Conservation (phyloP, 2,329 filamentous ascomycete species). For the Gyromitra esculenta region DNA sequence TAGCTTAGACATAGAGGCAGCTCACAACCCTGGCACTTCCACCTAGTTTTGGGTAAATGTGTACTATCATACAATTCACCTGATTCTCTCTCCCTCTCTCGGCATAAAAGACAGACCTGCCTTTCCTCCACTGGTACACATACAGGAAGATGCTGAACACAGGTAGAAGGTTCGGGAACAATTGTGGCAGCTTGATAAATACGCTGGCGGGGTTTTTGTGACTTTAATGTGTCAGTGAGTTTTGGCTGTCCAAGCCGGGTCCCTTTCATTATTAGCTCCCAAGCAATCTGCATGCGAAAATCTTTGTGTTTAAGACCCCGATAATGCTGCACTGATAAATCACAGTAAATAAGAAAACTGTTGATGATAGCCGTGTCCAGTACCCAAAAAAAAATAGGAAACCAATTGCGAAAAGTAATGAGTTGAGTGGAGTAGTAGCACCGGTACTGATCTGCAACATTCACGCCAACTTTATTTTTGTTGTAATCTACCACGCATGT, state of each 20-base stretch:
- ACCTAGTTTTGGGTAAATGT: conserved; percentile 21
- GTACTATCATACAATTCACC: neutral
- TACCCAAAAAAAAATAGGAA: conserved; percentile 11
- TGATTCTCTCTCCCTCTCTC: neutral
- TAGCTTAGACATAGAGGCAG: conserved; percentile 12
- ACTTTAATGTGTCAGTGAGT: no score
- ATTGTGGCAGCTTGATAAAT: no score
- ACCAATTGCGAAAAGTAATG: conserved; percentile 30
- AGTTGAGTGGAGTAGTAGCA: conserved; percentile 31
- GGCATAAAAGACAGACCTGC: neutral
- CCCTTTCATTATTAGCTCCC: conserved; percentile 8
- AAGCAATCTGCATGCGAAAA: conserved; percentile 23
- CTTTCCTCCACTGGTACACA: neutral
- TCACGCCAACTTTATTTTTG: conserved; percentile 25
- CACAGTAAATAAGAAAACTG: conserved; percentile 12
- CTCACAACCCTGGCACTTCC: conserved; percentile 21
- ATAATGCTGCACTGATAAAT: neutral
- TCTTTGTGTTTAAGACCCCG: conserved; percentile 20
- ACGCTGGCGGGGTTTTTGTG: neutral
- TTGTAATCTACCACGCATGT: conserved; percentile 31
- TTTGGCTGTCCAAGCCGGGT: no score
- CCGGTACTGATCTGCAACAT: conserved; percentile 34
- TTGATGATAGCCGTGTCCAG: conserved; percentile 13
- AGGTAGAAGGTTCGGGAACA: neutral
- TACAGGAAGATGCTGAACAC: neutral